Percentiles rank a stretch among this genome's conserved stretches.
Evolutionary conservation across 768 basidiomycete genomes (phyloP).

Genomic region (Boletus sp.): DNA sequence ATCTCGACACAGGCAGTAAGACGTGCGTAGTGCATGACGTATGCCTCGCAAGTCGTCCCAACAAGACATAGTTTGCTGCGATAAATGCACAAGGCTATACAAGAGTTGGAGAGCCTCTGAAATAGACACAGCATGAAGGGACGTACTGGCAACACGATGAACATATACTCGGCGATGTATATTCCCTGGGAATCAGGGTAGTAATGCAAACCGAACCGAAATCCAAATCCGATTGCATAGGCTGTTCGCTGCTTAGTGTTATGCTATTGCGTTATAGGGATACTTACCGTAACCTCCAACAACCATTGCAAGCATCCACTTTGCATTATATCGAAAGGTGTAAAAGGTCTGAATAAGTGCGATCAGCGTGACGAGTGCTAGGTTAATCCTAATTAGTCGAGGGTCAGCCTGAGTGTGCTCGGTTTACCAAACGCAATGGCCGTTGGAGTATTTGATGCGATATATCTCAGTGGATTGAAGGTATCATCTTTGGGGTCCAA

Average conservation of each 20-base stretch:
- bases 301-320: slow-evolving; percentile 59
- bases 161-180: slow-evolving; percentile 56
- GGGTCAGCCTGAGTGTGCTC: not conserved
- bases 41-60: slow-evolving; percentile 55
- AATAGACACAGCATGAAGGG: slow-evolving; percentile 6
- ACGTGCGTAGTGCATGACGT: slow-evolving; percentile 47
- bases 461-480: slow-evolving; percentile 53
- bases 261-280: not conserved
- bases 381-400: not conserved
- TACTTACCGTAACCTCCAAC: slow-evolving; percentile 57
- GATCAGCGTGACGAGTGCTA: slow-evolving; percentile 35
- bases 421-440: slow-evolving; percentile 46
- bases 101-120: not conserved
- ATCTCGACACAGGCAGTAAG: slow-evolving; percentile 43
- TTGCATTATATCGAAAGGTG: slow-evolving; percentile 44
- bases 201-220: slow-evolving; percentile 52
- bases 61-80: slow-evolving; percentile 62
- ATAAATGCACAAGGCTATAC: slow-evolving; percentile 71
- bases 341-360: slow-evolving; percentile 44
- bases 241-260: slow-evolving; percentile 32
- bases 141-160: slow-evolving; percentile 53
- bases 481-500: slow-evolving; percentile 50
- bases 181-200: slow-evolving; percentile 50
- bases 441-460: slow-evolving; percentile 51
- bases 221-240: slow-evolving; percentile 53